Conservation (phyloP, 495 filamentous ascomycete genomes). For the Talaromyces nanjingensis region DNA sequence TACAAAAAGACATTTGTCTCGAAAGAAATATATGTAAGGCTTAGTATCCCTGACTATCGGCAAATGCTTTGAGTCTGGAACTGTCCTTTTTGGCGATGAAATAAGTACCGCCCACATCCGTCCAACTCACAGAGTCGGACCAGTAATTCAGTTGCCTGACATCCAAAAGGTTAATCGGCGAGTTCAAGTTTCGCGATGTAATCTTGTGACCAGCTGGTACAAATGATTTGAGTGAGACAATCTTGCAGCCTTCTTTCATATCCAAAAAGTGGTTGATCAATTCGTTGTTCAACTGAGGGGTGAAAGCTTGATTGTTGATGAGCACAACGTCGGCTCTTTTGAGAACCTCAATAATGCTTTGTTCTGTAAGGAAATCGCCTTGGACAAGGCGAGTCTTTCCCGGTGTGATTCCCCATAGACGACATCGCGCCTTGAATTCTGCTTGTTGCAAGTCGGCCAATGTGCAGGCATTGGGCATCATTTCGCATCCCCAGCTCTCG, state of each 20-base stretch:
- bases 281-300: slow-evolving; percentile 73
- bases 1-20: slow-evolving; percentile 13
- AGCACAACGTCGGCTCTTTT: slow-evolving; percentile 85
- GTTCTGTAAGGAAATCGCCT: slow-evolving; percentile 77
- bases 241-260: slow-evolving; percentile 82
- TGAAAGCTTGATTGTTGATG: slow-evolving; percentile 97
- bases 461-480: slow-evolving; percentile 81
- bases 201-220: slow-evolving; percentile 65
- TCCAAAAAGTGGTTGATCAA: slow-evolving; percentile 89
- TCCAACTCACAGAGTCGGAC: slow-evolving; percentile 86
- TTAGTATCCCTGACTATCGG: slow-evolving; percentile 21
- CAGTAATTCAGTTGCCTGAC: slow-evolving; percentile 73
- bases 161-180: slow-evolving; percentile 69
- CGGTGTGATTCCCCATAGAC: slow-evolving; percentile 78
- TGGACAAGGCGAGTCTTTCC: slow-evolving; percentile 74
- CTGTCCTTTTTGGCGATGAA: slow-evolving; percentile 83
- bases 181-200: slow-evolving; percentile 59
- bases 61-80: slow-evolving; percentile 41
- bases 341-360: slow-evolving; percentile 61
- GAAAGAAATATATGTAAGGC: slow-evolving; percentile 16
- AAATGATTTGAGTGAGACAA: slow-evolving; percentile 80
- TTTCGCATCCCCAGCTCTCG: slow-evolving; percentile 94
- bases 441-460: slow-evolving; percentile 79
- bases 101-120: slow-evolving; percentile 71
- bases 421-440: slow-evolving; percentile 78